A percentile compares a stretch with the other conserved stretches of the same genome.
These are phyloP conservation scores for Vitis labrusca DNA, from an alignment of 164 flowering plant species.

Conservation along the genomic window DNA sequence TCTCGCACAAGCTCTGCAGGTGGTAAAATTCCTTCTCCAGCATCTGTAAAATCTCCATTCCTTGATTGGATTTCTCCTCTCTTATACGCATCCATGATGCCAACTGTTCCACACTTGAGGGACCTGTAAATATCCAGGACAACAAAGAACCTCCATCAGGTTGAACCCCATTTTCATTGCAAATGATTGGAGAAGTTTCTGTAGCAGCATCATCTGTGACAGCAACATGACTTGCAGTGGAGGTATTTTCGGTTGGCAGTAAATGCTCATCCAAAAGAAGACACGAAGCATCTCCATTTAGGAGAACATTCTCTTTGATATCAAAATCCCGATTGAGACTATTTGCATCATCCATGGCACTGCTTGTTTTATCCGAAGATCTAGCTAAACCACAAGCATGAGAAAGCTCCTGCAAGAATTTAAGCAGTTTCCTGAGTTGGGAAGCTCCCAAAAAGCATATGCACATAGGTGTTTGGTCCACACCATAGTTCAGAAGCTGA, in stretches of 20 bases:
- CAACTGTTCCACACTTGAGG: slow-evolving; percentile 59
- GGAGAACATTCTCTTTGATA: slow-evolving; percentile 53
- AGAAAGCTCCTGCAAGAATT: slow-evolving; percentile 83
- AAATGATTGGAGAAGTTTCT: slow-evolving; percentile 16
- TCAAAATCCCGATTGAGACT: slow-evolving; percentile 28
- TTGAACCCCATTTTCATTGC: slow-evolving; percentile 34
- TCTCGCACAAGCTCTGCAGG: slow-evolving; percentile 79
- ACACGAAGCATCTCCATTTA: slow-evolving; percentile 55
- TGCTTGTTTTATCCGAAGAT: slow-evolving; percentile 57
- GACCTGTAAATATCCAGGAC: slow-evolving; percentile 80
- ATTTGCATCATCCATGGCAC: slow-evolving; percentile 41
- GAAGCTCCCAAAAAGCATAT: slow-evolving; percentile 82
- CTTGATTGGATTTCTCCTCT: slow-evolving; percentile 69
- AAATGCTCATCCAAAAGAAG: slow-evolving; percentile 63
- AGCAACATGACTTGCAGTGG: slow-evolving; percentile 18
- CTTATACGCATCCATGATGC: slow-evolving; percentile 57
- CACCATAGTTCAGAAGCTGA: slow-evolving; percentile 54
- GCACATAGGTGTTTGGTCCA: slow-evolving; percentile 77
- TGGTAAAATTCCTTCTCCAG: slow-evolving; percentile 82
- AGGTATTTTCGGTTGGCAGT: slow-evolving; percentile 28
- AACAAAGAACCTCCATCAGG: slow-evolving; percentile 52
- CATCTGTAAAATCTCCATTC: slow-evolving; percentile 66
- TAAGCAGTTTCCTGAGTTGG: slow-evolving; percentile 72
- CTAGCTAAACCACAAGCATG: slow-evolving; percentile 70
- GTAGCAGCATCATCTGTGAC: slow-evolving; percentile 22